Evolutionary conservation across 495 filamentous ascomycete genomes (phyloP), one percentile per base, ranked within the genome.

Genomic region (Talaromyces stipitatus): DNA sequence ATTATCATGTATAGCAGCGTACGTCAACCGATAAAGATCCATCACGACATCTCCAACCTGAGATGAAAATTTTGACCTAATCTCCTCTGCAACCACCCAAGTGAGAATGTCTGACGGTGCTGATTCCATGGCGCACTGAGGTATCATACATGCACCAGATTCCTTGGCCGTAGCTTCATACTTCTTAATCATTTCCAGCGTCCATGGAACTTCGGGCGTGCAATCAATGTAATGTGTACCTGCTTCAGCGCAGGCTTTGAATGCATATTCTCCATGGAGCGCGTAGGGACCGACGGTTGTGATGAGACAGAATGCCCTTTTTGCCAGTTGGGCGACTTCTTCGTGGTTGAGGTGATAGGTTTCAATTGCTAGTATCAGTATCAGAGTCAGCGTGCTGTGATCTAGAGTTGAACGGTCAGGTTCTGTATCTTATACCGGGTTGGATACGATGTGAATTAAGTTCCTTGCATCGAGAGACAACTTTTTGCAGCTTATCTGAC

Each of bases 201-300:
- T 79, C 77, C 83, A 92, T 14, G 85, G 82, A 33, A 77, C 72
- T 64, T 92, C 89, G n/a, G 87, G 86, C 1, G 89, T 91, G 41
- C 79, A 77, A 68, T 91, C 88, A 47, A 92, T 72, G 66, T 91
- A 91, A 65, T 91, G 87, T 10, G 89, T 91, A 24, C 88, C 88
- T 50, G 78, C 78, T 50, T 84, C 78, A 22, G 85, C 87, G 65
- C 89, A 91, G 23, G 88, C 88, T 61, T 83, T 81, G 57, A 92
- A 78, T 16, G 85, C 85, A 53, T 74, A 72, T 56, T 84, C 80
- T 48, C 88, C 87, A 60, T 88, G 81, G n/a, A 74, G 65, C 56
- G 77, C 66, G 69, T 87, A 92, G 0, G 89, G 88, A 0, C 88
- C 88, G 18, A 91, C 80, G 16, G 86, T 86, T 28, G 82, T 82